Conservation (phyloP, 2,329 filamentous ascomycete species). For the Botrytis hyacinthi region DNA sequence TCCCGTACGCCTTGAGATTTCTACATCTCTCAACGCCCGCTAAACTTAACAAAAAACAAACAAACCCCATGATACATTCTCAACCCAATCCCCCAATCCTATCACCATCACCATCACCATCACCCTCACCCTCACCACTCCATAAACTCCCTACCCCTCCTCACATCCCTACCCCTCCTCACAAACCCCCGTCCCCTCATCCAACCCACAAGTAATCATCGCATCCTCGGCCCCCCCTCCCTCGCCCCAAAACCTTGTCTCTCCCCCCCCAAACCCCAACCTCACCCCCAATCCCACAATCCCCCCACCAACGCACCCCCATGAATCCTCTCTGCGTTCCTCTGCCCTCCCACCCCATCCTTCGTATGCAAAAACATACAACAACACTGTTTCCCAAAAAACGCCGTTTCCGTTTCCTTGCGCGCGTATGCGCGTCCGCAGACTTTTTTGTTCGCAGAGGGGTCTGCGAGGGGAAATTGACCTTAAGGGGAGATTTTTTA, state of each 20-base stretch:
- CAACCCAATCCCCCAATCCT: not conserved
- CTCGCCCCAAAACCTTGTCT: not conserved
- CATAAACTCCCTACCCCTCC: not conserved
- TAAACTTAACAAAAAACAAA: not conserved
- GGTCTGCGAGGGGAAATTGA: conserved; percentile 1
- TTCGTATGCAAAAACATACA: conserved; percentile 6
- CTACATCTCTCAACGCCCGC: not conserved
- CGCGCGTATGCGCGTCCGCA: not conserved
- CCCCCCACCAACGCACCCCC: not conserved
- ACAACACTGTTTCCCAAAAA: not conserved
- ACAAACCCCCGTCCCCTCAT: conserved; percentile 10
- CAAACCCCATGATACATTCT: not conserved
- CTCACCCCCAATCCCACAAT: not conserved
- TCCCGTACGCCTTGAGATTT: not conserved
- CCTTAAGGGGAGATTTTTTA: not conserved
- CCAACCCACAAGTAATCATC: conserved; percentile 13
- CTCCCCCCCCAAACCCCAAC: not conserved
- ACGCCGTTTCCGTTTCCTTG: no score
- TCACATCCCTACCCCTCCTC: conserved; percentile 5
- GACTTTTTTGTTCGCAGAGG: not conserved
- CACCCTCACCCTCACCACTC: not conserved
- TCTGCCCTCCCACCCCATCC: not conserved
- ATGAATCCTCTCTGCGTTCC: not conserved
- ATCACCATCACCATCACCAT: not conserved
- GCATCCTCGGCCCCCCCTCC: not conserved